Evolutionary conservation across 305 asterid genomes (phyloP).

Genomic region (Lippia alba): DNA sequence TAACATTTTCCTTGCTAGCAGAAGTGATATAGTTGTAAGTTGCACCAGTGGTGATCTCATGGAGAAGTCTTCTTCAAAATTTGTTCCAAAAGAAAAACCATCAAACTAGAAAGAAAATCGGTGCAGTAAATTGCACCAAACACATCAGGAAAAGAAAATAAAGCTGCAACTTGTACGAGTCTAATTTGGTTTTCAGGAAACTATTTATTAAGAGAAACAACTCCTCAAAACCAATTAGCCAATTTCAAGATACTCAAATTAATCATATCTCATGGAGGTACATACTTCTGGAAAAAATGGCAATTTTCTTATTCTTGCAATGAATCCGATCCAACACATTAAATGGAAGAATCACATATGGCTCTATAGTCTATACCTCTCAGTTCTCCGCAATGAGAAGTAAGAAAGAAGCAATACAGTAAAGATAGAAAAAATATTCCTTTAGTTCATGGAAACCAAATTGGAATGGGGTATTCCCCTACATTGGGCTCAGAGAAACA

Average conservation of each 20-base stretch:
- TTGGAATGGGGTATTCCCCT: slow-evolving; percentile 3
- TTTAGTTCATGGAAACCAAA: not conserved
- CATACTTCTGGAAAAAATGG: not conserved
- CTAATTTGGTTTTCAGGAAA: not conserved
- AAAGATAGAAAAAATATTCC: not conserved
- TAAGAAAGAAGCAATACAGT: not conserved
- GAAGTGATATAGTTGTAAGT: slow-evolving; percentile 15
- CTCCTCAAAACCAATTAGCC: not conserved
- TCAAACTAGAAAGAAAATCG: slow-evolving; percentile 7
- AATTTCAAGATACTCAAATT: slow-evolving; percentile 4
- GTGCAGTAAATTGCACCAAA: slow-evolving; percentile 4
- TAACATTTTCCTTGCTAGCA: slow-evolving; percentile 4
- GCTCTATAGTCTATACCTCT: not conserved
- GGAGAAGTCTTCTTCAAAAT: slow-evolving; percentile 24
- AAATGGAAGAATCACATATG: not conserved
- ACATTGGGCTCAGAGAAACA: not conserved
- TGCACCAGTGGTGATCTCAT: slow-evolving; percentile 15
- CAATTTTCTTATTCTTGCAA: slow-evolving; percentile 2
- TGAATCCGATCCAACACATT: not conserved
- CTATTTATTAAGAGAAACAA: slow-evolving; percentile 3
- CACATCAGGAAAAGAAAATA: slow-evolving; percentile 9
- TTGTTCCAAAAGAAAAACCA: slow-evolving; percentile 12
- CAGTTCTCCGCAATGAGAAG: not conserved
- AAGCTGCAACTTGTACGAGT: not conserved
- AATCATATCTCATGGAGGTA: not conserved